Conservation (phyloP, 768 basidiomycete species). For the Candolleomyces aberdarensis region DNA sequence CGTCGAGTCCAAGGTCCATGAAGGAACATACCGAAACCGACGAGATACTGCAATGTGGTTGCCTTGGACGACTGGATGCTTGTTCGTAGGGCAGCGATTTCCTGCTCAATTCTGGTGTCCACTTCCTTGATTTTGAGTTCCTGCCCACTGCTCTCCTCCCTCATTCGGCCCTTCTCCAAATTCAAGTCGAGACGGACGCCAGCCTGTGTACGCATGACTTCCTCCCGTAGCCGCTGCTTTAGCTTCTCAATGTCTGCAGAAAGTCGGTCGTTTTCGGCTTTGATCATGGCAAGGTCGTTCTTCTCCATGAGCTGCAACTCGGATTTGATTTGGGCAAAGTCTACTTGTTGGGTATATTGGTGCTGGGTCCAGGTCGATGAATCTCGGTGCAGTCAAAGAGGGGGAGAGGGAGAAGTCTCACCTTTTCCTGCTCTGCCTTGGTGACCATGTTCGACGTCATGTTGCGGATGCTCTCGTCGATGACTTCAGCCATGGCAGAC, state of each 20-base stretch:
- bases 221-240: slow-evolving; percentile 89
- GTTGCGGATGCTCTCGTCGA: slow-evolving; percentile 93
- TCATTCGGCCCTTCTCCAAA: slow-evolving; percentile 92
- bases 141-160: slow-evolving; percentile 88
- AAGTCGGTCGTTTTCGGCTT: slow-evolving; percentile 95
- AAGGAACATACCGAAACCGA: slow-evolving; percentile 70
- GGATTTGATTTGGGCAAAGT: slow-evolving; percentile 95
- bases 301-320: slow-evolving; percentile 96
- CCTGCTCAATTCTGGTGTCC: slow-evolving; percentile 94
- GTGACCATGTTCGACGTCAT: slow-evolving; percentile 97
- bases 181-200: slow-evolving; percentile 94
- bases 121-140: slow-evolving; percentile 98
- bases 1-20: not conserved
- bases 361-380: slow-evolving; percentile 44
- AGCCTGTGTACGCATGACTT: slow-evolving; percentile 87
- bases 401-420: slow-evolving; percentile 24
- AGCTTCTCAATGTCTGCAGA: slow-evolving; percentile 89
- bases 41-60: slow-evolving; percentile 82
- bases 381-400: not conserved
- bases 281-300: slow-evolving; percentile 93
- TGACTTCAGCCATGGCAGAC: slow-evolving; percentile 94
- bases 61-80: slow-evolving; percentile 87
- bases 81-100: slow-evolving; percentile 84
- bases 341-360: slow-evolving; percentile 93
- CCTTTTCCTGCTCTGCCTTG: slow-evolving; percentile 96